These are phyloP conservation scores for Melaleuca alternifolia DNA, from an alignment of 345 rosid species.

Conservation along the genomic window DNA sequence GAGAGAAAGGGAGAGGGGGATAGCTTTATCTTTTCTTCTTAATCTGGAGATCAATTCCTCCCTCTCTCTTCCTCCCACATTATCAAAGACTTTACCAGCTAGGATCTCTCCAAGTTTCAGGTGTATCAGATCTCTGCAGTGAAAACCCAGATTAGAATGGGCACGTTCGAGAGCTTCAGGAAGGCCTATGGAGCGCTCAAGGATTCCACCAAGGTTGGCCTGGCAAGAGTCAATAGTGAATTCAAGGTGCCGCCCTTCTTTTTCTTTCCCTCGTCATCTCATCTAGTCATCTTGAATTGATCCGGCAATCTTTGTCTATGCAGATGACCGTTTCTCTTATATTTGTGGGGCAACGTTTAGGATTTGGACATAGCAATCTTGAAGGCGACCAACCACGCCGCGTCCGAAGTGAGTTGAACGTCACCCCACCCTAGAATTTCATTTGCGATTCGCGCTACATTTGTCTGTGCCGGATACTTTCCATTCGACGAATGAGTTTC, in stretches of 20 bases:
- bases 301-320: neutral
- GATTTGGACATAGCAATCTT: constrained; percentile 94
- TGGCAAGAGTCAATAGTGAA: constrained; percentile 97
- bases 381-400: constrained; percentile 95
- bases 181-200: constrained; percentile 97
- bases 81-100: neutral
- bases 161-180: constrained; percentile 70
- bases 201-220: constrained; percentile 94
- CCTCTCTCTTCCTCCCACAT: neutral
- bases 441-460: neutral
- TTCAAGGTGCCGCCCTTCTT: constrained; percentile 47
- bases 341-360: constrained; percentile 12
- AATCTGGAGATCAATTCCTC: neutral
- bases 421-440: neutral
- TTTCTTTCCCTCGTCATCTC: neutral
- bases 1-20: neutral
- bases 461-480: neutral
- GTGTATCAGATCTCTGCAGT: neutral
- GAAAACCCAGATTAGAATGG: constrained; percentile 25
- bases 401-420: constrained; percentile 54
- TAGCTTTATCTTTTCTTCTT: neutral
- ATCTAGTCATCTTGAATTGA: neutral
- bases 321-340: neutral
- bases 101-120: neutral
- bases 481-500: neutral